phyloP scores from a whole-genome alignment of 768 basidiomycete species.

The Auricularia heimuer region DNA sequence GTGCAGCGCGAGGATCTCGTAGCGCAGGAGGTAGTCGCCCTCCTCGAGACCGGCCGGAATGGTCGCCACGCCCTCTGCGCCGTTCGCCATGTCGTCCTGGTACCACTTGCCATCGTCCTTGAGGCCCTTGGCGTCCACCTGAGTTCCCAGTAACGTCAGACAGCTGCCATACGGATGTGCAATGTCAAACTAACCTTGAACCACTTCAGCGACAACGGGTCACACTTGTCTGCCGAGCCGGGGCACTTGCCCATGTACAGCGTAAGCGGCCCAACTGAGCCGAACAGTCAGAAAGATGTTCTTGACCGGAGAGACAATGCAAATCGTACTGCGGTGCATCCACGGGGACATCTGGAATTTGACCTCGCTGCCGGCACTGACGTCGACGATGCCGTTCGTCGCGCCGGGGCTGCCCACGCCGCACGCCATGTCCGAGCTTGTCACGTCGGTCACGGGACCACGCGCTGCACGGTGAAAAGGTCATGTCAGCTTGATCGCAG shows the following conservation, averaged over 20 bases:
- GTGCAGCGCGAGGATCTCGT: neutral
- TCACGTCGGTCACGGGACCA: neutral
- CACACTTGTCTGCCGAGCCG: neutral
- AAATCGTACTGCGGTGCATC: neutral
- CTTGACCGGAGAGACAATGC: no score
- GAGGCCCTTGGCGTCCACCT: neutral
- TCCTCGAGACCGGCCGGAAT: neutral
- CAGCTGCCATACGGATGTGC: neutral
- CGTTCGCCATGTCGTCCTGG: neutral
- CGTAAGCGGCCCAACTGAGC: neutral
- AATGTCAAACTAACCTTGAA: neutral
- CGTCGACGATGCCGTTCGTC: neutral
- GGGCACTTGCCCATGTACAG: slow-evolving; percentile 1
- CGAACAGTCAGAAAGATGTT: neutral
- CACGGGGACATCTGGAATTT: neutral
- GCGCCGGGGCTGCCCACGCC: neutral
- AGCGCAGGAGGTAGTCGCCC: neutral
- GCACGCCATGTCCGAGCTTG: neutral
- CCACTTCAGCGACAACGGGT: neutral
- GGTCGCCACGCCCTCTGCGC: neutral
- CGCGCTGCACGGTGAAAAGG: neutral
- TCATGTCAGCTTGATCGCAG: neutral
- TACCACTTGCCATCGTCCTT: neutral
- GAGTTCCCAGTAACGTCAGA: no score
- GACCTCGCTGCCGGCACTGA: neutral